A percentile compares a stretch with the other conserved stretches of the same genome.
Evolutionary conservation across 2,329 filamentous ascomycete species (phyloP).

Genomic region (Botrytis medusae): DNA sequence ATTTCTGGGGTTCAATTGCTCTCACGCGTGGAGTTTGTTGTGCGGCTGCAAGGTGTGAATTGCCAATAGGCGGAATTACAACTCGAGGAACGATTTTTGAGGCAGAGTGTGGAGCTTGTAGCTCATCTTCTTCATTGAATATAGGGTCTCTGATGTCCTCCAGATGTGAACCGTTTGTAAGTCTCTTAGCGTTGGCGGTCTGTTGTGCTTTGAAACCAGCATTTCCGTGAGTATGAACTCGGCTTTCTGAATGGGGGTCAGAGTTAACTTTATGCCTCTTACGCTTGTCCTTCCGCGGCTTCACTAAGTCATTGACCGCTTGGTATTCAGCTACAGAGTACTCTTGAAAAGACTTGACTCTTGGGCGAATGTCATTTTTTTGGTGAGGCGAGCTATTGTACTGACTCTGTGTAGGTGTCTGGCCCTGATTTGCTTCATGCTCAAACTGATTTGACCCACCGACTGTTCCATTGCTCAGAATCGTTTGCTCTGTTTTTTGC

Average conservation of each 20-base stretch:
- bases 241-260: conserved; percentile 6
- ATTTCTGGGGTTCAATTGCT: neutral
- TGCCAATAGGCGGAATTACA: neutral
- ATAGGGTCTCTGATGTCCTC: conserved; percentile 8
- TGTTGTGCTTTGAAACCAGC: neutral
- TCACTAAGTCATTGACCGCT: neutral
- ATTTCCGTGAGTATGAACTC: neutral
- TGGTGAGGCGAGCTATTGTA: conserved; percentile 5
- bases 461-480: neutral
- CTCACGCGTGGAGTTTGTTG: neutral
- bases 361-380: neutral
- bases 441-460: neutral
- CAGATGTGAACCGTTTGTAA: neutral
- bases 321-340: neutral
- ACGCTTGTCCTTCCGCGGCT: neutral
- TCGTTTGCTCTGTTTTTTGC: neutral
- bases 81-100: neutral
- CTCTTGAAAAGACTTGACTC: neutral
- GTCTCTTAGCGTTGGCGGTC: neutral
- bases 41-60: neutral
- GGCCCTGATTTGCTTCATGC: conserved; percentile 2
- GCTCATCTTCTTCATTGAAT: conserved; percentile 4
- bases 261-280: neutral
- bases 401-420: conserved; percentile 5
- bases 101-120: neutral